phyloP scores from a whole-genome alignment of 2,329 filamentous ascomycete genomes.

The Fusarium verrucosum region DNA sequence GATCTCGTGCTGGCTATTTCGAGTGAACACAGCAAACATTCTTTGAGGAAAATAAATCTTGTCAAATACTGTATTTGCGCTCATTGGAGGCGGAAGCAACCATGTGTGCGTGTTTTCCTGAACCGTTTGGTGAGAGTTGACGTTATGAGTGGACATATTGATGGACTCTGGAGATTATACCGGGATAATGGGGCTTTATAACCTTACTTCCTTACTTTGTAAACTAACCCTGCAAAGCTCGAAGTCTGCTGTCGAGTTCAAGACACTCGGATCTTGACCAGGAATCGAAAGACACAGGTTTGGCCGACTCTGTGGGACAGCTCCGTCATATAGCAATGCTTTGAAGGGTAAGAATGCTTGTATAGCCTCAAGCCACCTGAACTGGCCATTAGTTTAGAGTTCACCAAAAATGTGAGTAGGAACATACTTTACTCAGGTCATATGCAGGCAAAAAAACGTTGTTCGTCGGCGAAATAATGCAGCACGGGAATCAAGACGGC shows the following conservation, averaged over 20 bases:
- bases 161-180: neutral
- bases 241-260: too few species aligned
- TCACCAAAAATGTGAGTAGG: neutral
- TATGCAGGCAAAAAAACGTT: neutral
- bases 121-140: neutral
- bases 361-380: neutral
- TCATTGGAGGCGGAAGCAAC: too few species aligned
- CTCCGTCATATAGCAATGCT: neutral
- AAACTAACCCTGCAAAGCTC: too few species aligned
- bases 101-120: too few species aligned
- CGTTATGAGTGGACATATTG: neutral
- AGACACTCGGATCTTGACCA: neutral
- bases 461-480: neutral
- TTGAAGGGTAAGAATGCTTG: neutral
- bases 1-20: neutral
- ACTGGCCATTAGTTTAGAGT: neutral
- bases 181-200: neutral
- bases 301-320: too few species aligned
- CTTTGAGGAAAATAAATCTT: too few species aligned
- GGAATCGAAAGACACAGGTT: too few species aligned
- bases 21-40: neutral
- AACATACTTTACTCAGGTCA: neutral
- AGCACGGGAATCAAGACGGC: too few species aligned
- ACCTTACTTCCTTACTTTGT: neutral
- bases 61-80: too few species aligned